Conservation (phyloP, 768 basidiomycete genomes). For the Lactarius trivialis region DNA sequence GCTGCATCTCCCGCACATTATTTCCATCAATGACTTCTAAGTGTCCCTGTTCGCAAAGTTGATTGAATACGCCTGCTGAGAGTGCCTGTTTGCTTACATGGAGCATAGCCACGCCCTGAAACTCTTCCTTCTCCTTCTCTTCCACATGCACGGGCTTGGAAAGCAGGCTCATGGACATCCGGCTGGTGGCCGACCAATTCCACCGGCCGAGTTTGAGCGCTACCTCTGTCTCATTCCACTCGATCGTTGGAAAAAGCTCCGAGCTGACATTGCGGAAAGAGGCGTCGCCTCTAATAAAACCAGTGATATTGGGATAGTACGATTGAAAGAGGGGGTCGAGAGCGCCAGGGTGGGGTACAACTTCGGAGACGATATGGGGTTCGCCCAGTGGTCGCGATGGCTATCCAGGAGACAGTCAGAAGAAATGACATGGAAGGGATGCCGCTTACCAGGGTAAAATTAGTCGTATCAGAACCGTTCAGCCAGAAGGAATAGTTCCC, state of each 20-base stretch:
- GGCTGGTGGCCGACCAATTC: conserved; percentile 65
- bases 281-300: conserved; percentile 63
- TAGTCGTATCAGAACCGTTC: conserved; percentile 50
- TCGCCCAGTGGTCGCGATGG: conserved; percentile 41
- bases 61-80: neutral
- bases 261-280: conserved; percentile 52
- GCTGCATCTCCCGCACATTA: conserved; percentile 49
- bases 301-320: conserved; percentile 72
- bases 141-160: conserved; percentile 44
- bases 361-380: conserved; percentile 41
- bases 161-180: conserved; percentile 57
- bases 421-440: neutral
- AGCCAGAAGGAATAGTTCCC: conserved; percentile 75
- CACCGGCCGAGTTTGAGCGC: conserved; percentile 46
- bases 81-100: conserved; percentile 43
- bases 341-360: conserved; percentile 39
- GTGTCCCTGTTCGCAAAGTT: conserved; percentile 47
- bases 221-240: conserved; percentile 49
- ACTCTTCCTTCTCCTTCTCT: conserved; percentile 30
- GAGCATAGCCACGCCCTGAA: conserved; percentile 49
- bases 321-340: conserved; percentile 45
- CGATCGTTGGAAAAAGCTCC: conserved; percentile 29
- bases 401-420: conserved; percentile 30
- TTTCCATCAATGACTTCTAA: conserved; percentile 55
- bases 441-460: conserved; percentile 55